A percentile compares a stretch with the other conserved stretches of the same genome.
These are phyloP conservation scores for Cyathus striatus DNA, from an alignment of 768 basidiomycete species.

Conservation along the genomic window DNA sequence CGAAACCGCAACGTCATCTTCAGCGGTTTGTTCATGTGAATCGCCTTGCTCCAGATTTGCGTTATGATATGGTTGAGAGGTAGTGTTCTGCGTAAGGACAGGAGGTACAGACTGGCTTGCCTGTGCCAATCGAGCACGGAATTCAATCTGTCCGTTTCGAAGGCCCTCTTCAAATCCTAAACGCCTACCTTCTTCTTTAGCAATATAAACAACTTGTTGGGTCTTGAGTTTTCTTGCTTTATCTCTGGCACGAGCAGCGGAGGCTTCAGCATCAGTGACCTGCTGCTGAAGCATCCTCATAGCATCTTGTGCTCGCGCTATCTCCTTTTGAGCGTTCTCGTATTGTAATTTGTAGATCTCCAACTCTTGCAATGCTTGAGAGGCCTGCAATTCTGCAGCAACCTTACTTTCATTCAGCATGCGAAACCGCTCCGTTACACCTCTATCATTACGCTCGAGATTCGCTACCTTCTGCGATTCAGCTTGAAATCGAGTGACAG, in stretches of 20 bases:
- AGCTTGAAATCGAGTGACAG: conserved; percentile 25
- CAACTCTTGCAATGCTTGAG: conserved; percentile 29
- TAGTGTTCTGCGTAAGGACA: too few species aligned
- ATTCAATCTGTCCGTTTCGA: conserved; percentile 29
- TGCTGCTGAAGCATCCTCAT: conserved; percentile 43
- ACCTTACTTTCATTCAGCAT: conserved; percentile 29
- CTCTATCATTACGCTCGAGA: conserved; percentile 25
- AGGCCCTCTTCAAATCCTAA: conserved; percentile 45
- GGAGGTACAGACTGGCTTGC: background rate
- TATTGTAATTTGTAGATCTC: conserved; percentile 33
- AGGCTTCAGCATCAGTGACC: conserved; percentile 53
- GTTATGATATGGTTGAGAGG: too few species aligned
- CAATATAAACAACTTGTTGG: conserved; percentile 43
- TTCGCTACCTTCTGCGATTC: conserved; percentile 29
- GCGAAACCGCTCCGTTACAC: conserved; percentile 25
- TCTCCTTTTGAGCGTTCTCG: conserved; percentile 42
- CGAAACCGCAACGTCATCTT: too few species aligned
- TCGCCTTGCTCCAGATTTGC: too few species aligned
- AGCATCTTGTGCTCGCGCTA: conserved; percentile 44
- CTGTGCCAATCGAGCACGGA: conserved; percentile 10
- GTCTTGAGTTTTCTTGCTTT: conserved; percentile 46
- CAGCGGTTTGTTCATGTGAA: too few species aligned
- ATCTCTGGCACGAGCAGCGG: conserved; percentile 45
- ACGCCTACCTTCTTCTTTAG: conserved; percentile 55
- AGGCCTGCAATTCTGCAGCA: conserved; percentile 29